Evolutionary conservation across 2,329 filamentous ascomycete species (phyloP), one percentile per base, ranked within the genome.

Genomic region (Ophiostoma himal-ulmi): DNA sequence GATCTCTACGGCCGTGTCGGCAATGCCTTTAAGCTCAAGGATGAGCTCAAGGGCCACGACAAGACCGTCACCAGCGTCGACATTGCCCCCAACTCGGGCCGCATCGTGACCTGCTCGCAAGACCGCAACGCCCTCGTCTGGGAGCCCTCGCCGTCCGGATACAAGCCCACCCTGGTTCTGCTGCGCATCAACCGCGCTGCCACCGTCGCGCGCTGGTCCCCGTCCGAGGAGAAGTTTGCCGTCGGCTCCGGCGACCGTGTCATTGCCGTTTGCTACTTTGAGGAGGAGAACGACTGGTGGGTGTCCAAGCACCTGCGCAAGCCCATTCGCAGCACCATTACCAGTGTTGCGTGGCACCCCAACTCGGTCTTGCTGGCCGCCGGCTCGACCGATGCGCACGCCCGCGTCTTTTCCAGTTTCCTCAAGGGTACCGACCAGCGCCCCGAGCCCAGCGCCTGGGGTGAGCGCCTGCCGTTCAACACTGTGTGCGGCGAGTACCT

Each of bases 221-320:
- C 95, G 2, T 94, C 91, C 30, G 95, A 99, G 84, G 91, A 89
- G 79, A 99, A 99, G 82, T 99, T 99, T 79, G 95, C 95, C 69
- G 95, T 98, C 36, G 95, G 95, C 72, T 97, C 94, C 37, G 95
- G 95, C 73, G 95, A 97, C 76, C 90, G 95, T 74, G 91, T 97
- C 74, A 97, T 99, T 77, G 93, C 95, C 57, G 87, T 98, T 75
- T 99, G 95, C 85, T 98, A 98, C 83, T 99, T 99, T 76, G 95
- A 99, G 78, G 92, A 97, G 79, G 95, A 99, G 81, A 97, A 99
- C 81, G 94, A 99, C 83, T 99, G 95, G 95, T 99, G 95, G 95
- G 94, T 99, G 60, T 97, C 94, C 52, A 99, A 99, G 85, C 95
- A 99, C 82, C 83, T 99, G 78, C 98, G 98, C 88, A 99, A 98